Percentiles rank a stretch among this genome's conserved stretches.
Evolutionary conservation across 495 filamentous ascomycete species (phyloP).

Genomic region (Acidomyces sp.): DNA sequence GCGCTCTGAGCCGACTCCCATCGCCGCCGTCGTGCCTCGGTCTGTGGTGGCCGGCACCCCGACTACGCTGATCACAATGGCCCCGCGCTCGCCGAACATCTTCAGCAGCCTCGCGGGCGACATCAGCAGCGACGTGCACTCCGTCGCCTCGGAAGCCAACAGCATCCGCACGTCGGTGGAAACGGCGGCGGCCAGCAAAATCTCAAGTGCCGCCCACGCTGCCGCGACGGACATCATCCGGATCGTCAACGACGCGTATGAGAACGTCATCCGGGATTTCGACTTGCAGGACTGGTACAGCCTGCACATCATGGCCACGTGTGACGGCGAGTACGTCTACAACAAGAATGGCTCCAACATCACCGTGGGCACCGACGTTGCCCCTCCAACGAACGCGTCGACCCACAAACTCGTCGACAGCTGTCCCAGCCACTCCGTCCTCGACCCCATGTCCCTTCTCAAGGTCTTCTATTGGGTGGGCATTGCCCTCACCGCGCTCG

Average conservation of each 20-base stretch:
- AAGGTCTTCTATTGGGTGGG: conserved; percentile 53
- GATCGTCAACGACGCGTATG: conserved; percentile 33
- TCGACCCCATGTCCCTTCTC: conserved; percentile 47
- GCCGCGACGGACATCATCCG: conserved; percentile 13
- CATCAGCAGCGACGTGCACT: conserved; percentile 8
- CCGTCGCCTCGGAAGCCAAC: conserved; percentile 3
- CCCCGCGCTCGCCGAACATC: neutral
- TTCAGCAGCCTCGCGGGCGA: conserved; percentile 7
- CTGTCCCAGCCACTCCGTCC: conserved; percentile 47
- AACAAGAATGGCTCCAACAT: conserved; percentile 28
- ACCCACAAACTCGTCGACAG: conserved; percentile 39
- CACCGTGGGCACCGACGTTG: conserved; percentile 25
- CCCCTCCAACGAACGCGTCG: conserved; percentile 2
- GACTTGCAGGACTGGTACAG: conserved; percentile 59
- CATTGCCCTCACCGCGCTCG: conserved; percentile 41
- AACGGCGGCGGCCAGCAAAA: conserved; percentile 3
- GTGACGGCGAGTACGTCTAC: conserved; percentile 46
- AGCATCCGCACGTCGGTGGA: conserved; percentile 8
- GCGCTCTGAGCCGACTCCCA: conserved; percentile 11
- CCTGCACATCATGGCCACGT: conserved; percentile 54
- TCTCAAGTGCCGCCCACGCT: conserved; percentile 1
- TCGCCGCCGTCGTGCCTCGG: too few relatives aligned
- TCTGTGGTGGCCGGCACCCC: too few relatives aligned
- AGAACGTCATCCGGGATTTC: conserved; percentile 34
- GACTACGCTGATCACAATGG: conserved; percentile 9